Conservation (phyloP, 139 green algal genomes). For the Chlamydomonas sp. region DNA sequence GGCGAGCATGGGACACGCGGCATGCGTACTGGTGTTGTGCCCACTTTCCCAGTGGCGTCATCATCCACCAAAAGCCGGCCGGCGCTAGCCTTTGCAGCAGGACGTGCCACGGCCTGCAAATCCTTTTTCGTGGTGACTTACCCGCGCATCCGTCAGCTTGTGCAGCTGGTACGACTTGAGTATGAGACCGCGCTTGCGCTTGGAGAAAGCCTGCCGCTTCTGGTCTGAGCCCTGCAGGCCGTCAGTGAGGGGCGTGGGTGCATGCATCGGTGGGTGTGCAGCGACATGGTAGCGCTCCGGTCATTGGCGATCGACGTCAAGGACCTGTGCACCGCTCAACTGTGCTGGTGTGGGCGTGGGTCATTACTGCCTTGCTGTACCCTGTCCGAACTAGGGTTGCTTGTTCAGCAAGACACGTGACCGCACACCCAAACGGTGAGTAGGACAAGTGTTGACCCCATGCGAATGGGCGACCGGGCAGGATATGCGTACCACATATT, state of each 20-base stretch:
- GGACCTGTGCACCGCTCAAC: neutral
- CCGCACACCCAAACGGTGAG: no score
- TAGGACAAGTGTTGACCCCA: no score
- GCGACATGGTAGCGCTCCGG: neutral
- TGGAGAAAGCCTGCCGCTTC: slow-evolving; percentile 69
- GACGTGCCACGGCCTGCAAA: neutral
- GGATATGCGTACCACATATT: neutral
- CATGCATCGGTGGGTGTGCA: neutral
- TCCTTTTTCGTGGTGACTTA: neutral
- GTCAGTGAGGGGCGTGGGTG: neutral
- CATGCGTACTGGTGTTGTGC: no score
- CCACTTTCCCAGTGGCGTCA: neutral
- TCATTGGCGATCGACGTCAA: neutral
- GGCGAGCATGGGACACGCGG: no score
- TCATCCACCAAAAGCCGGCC: neutral
- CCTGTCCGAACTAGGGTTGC: no score
- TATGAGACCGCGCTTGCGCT: slow-evolving; percentile 70
- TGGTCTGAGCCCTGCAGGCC: slow-evolving; percentile 62
- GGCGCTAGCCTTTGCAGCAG: neutral
- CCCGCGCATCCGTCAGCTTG: slow-evolving; percentile 66
- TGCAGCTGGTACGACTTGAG: slow-evolving; percentile 71
- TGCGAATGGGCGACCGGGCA: no score
- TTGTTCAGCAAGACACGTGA: no score
- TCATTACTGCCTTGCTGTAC: no score
- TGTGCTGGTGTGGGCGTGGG: no score